phyloP scores from a whole-genome alignment of 768 basidiomycete genomes.

The Pleurotus platypus region DNA sequence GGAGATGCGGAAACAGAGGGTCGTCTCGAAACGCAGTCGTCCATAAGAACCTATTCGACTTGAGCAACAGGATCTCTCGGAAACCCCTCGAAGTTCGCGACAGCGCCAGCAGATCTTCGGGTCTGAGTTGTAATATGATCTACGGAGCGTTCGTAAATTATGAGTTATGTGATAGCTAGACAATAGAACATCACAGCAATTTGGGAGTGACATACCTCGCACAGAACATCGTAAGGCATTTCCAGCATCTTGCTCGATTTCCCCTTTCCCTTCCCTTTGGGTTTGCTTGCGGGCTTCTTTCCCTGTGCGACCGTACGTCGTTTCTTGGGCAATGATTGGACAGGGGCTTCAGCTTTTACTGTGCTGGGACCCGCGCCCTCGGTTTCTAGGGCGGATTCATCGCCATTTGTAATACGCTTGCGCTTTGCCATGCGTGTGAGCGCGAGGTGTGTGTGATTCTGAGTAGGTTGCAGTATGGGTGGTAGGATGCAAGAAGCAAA shows the following conservation, averaged over 20 bases:
- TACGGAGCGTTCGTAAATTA: background rate
- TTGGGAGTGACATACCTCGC: background rate
- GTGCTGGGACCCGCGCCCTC: too few species aligned
- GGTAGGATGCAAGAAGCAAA: too few species aligned
- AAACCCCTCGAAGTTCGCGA: constrained; percentile 38
- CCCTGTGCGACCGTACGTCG: background rate
- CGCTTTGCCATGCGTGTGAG: too few species aligned
- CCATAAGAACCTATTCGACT: constrained; percentile 34
- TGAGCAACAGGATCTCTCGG: constrained; percentile 34
- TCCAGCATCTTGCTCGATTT: background rate
- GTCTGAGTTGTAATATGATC: constrained; percentile 42
- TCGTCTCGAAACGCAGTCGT: constrained; percentile 26
- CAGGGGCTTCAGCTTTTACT: background rate
- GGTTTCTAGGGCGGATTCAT: too few species aligned
- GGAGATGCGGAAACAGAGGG: constrained; percentile 36
- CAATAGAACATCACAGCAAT: background rate
- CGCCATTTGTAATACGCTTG: too few species aligned
- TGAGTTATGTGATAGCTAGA: too few species aligned
- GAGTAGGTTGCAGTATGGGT: too few species aligned
- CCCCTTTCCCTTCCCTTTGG: background rate
- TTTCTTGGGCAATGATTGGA: background rate
- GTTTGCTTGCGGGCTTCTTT: background rate
- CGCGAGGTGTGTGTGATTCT: too few species aligned
- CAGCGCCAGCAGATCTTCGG: constrained; percentile 42
- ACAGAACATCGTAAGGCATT: background rate